These are phyloP conservation scores for Trichophyton benhamiae DNA, from an alignment of 2,329 filamentous ascomycete genomes.

Conservation along the genomic window DNA sequence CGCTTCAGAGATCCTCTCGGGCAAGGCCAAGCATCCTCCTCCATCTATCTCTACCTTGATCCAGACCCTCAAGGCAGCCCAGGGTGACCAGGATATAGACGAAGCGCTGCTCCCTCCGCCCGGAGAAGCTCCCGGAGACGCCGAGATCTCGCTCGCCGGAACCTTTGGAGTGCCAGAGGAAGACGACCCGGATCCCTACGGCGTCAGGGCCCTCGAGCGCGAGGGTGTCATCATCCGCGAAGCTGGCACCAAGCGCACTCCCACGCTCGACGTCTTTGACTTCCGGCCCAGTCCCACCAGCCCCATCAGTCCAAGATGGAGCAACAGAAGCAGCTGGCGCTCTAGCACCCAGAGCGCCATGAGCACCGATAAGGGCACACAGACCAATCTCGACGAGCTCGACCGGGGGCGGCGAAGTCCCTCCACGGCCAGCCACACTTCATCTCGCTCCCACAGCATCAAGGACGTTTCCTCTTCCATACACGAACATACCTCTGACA, in stretches of 20 bases:
- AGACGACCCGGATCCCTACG: conserved; percentile 83
- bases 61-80: conserved; percentile 77
- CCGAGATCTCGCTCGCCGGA: conserved; percentile 40
- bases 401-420: not conserved
- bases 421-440: conserved; percentile 9
- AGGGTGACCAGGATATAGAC: conserved; percentile 69
- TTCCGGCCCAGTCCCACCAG: conserved; percentile 66
- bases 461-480: not conserved
- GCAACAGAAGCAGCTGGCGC: conserved; percentile 54
- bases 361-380: conserved; percentile 49
- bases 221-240: conserved; percentile 82
- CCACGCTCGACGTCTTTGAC: conserved; percentile 68
- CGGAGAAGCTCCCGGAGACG: conserved; percentile 65
- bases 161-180: conserved; percentile 65
- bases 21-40: conserved; percentile 47
- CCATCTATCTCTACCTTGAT: conserved; percentile 49
- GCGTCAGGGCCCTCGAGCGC: conserved; percentile 79
- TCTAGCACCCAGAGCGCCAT: conserved; percentile 55
- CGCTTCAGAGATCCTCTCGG: conserved; percentile 51
- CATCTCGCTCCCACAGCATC: conserved; percentile 8
- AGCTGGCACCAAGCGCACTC: conserved; percentile 64
- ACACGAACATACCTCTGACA: not conserved
- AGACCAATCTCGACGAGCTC: conserved; percentile 47
- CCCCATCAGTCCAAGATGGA: conserved; percentile 55
- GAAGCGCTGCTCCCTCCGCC: conserved; percentile 51